Conservation (phyloP, 805 yeast species). For the Lipomyces mesembrius region DNA sequence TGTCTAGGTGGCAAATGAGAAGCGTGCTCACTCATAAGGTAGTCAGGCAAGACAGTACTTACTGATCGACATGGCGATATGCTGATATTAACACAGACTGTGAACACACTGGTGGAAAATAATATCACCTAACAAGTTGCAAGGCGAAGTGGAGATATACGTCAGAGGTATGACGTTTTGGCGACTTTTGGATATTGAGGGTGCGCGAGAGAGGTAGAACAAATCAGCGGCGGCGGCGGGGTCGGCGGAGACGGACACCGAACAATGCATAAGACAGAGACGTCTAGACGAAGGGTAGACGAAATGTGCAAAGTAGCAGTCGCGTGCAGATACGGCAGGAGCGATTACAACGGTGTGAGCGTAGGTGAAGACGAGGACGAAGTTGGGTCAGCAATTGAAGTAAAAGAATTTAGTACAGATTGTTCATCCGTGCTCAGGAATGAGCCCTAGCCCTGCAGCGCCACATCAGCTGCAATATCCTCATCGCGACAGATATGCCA, state of each 20-base stretch:
- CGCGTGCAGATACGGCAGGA: not conserved
- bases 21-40: not conserved
- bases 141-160: not conserved
- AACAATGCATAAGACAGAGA: slow-evolving; percentile 27
- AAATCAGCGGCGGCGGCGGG: slow-evolving; percentile 6
- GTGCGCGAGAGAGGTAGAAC: slow-evolving; percentile 28
- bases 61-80: slow-evolving; percentile 30
- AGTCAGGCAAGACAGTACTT: not conserved
- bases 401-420: not conserved
- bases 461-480: not conserved
- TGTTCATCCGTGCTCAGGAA: too few relatives aligned
- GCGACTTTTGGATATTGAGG: slow-evolving; percentile 18
- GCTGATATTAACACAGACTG: not conserved
- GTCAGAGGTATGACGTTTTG: slow-evolving; percentile 5
- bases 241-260: slow-evolving; percentile 8
- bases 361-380: not conserved
- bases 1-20: slow-evolving; percentile 57
- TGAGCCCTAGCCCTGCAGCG: not conserved
- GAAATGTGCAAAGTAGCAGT: not conserved
- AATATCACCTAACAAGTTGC: not conserved
- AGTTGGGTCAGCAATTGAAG: not conserved
- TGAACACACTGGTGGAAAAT: not conserved
- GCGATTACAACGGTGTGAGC: not conserved
- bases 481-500: too few relatives aligned
- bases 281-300: not conserved